Base-by-base conservation (phyloP, 768 basidiomycete genomes). In the Leccinum subtestaceum region DNA sequence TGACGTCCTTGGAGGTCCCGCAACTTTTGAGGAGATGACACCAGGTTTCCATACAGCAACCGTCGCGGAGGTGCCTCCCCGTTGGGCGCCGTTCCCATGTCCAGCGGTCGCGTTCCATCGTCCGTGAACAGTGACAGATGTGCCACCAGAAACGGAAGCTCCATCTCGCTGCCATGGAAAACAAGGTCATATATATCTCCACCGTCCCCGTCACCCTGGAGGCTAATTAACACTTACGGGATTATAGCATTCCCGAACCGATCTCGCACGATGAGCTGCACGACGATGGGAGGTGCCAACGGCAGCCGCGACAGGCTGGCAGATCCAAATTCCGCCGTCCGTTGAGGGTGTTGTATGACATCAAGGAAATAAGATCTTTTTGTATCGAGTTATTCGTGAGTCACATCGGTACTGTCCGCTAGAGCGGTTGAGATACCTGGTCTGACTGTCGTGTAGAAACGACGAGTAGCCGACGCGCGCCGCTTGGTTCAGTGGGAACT, bases 71-170 rank as follows among this genome's bases (percentile, higher is more conserved):
- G 70, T 58, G 76, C 73, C 58, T 78, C 76, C 63, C 68, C 67
- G 31, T 61, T 69, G 19, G 83, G 81, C 6, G 81, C 78, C 23
- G 83, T 79, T n/a, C 83, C 84, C 75, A 84, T 80, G 64, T 92
- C 87, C 70, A 91, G 69, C 19, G 84, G 71, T 25, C 78, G 80
- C 51, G 74, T 65, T 15, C 91, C 93, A 60, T 92, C 88, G 23
- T 79, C 86, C 29, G 84, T 84, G 69, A 82, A 86, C 32, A 96
- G 73, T 4, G 91, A 88, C 53, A 95, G 76, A 67, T 93, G 88
- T 31, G 92, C 90, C 62, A 95, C 81, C 47, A 97, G 81, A 74
- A 95, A 97, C 5, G 92, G 92, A 46, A 95, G 78, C 66, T 95
- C 94, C 64, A 83, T 79, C 72, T 93, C 89, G 48, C 94, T 95